Evolutionary conservation across 805 yeast genomes (phyloP), one percentile per base, ranked within the genome.

Genomic region (Candida pseudoglaebosa): DNA sequence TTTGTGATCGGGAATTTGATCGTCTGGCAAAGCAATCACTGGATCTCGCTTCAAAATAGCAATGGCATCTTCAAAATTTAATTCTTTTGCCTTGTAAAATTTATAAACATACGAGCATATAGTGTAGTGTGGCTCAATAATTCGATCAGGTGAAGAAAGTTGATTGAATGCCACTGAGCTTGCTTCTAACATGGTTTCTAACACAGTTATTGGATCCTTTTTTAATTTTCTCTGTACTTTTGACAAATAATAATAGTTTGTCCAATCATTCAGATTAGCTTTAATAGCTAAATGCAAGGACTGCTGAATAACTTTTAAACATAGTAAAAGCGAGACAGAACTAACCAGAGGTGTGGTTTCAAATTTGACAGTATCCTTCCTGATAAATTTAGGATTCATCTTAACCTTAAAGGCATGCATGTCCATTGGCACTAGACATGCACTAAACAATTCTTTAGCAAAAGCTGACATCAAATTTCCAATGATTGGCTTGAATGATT

Each of bases 71-170:
- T 43, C 49, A 0, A 65, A 44, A 1, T 56, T 34, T 0, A 85
- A 15, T 13, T 53, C 38, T 0, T 58, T 72, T 0, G 24, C 15
- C 26, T 62, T 65, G 7, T 71, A 77, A 35, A 71, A 70, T 54
- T 89, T 89, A 61, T 73, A 80, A 4, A 76, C 51, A 24, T 74
- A 43, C 0, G 86, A 71, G 30, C 84, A 71, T 3, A 83, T 56
- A 32, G 70, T 67, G 51, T 88, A 89, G 52, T 84, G 89, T 0
- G 96, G 91, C 50, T 90, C 96, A 32, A 90, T 61, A 2, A 82
- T 65, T 1, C 74, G 71, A 28, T 84, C 93, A 3, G 66, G 61
- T 35, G 67, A 65, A 3, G 59, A 48, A 2, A 72, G 56, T 2
- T 63, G 52, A 5, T 51, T 56, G 6, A 51, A 45, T 0, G 82